phyloP scores from a whole-genome alignment of 2,329 filamentous ascomycete genomes.

The Colletotrichum plurivorum region DNA sequence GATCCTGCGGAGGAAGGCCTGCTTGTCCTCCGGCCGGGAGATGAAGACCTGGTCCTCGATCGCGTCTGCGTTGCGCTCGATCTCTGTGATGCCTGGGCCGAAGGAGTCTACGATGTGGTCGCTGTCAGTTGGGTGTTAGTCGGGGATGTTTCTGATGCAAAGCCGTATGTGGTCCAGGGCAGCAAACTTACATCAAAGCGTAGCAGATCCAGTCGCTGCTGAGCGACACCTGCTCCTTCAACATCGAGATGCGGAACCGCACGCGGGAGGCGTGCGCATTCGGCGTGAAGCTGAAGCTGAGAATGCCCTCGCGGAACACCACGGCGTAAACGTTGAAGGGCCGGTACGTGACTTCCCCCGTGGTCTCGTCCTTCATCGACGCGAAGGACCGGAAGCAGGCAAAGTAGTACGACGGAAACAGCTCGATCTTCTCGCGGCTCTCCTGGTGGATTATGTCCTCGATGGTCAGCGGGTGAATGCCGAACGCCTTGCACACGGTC shows the following conservation, averaged over 20 bases:
- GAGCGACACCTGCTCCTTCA: constrained; percentile 94
- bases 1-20: constrained; percentile 88
- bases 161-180: neutral
- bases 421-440: constrained; percentile 96
- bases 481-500: constrained; percentile 92
- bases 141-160: no score
- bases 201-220: constrained; percentile 99
- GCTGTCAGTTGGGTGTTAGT: constrained; percentile 55
- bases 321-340: constrained; percentile 97
- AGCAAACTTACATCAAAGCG: constrained; percentile 83
- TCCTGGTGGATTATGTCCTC: constrained; percentile 97
- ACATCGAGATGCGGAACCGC: constrained; percentile 88
- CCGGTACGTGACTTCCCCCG: constrained; percentile 86
- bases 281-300: constrained; percentile 93
- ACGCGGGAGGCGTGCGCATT: constrained; percentile 92
- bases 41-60: constrained; percentile 98
- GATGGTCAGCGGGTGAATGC: constrained; percentile 93
- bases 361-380: constrained; percentile 78
- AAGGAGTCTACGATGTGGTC: constrained; percentile 99
- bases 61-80: constrained; percentile 88
- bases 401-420: constrained; percentile 98
- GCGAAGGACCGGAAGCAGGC: constrained; percentile 96
- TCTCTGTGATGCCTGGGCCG: constrained; percentile 87
- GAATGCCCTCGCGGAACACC: constrained; percentile 93
- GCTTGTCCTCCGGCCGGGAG: constrained; percentile 90